Base-by-base conservation (phyloP, 305 asterid species). In the Euphrasia arctica region DNA sequence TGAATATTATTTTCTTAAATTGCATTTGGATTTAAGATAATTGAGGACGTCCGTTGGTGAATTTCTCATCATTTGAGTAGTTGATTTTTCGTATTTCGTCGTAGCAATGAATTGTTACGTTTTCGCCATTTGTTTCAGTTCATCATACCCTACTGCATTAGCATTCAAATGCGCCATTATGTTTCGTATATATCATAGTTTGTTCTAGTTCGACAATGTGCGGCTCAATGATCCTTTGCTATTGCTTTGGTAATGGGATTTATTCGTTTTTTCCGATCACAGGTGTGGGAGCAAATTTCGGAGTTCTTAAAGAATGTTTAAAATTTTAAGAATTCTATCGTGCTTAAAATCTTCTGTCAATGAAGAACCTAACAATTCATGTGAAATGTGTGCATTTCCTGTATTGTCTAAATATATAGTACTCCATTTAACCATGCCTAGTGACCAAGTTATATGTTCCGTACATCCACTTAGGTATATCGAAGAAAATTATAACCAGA, bases 401-500 rank as follows among this genome's bases (percentile, higher is more conserved):
- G 12, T 34, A 54, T 52, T 52, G 61, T 62, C 51, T 29, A 43
- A 14, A 41, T 14, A 60, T 14, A 25, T 25, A 25, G 27, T 25
- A 25, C 27, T 36, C 45, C 12, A 31, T 65, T 51, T 66, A 45
- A 59, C 52, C 59, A 62, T 61, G 27, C 62, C 54, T 57, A 34
- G 67, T 32, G 25, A 58, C 60, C 39, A 34, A 32, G 13, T 68
- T 13, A 60, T 59, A 69, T 54, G 49, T 51, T 50, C 11, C 55
- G 45, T 66, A 47, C 65, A 29, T 73, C 74, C 63, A 59, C 57
- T 69, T 79, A 92, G 98, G 85, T 93, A 90, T 80, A 93, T 93
- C 68, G 94, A 81, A 27, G 97, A 90, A 72, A 93, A 90, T 68
- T 90, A 90, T 72, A 72, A 96, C 69, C 89, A 87, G 86, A 91